A percentile compares a stretch with the other conserved stretches of the same genome.
Conservation (phyloP, 345 rosid genomes). For the Syzygium grande region DNA sequence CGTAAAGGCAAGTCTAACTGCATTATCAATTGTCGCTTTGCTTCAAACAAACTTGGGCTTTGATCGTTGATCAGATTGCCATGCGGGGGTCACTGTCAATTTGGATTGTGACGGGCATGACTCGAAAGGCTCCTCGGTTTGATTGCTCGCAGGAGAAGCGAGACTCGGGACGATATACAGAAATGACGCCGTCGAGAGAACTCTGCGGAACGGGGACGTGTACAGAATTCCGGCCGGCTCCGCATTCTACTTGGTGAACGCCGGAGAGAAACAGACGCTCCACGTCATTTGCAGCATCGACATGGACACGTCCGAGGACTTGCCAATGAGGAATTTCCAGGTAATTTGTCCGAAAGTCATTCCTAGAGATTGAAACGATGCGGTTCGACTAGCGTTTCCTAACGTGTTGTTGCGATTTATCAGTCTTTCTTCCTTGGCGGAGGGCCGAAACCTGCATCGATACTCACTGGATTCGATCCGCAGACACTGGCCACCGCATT, state of each 20-base stretch:
- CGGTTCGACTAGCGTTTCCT: neutral
- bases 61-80: neutral
- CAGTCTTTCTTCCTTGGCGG: slow-evolving; percentile 90
- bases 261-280: slow-evolving; percentile 54
- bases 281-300: slow-evolving; percentile 68
- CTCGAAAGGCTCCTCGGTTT: neutral
- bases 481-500: slow-evolving; percentile 66
- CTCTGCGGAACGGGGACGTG: slow-evolving; percentile 51
- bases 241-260: slow-evolving; percentile 68
- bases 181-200: slow-evolving; percentile 43
- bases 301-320: slow-evolving; percentile 59
- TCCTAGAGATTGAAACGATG: slow-evolving; percentile 29
- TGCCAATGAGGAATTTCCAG: slow-evolving; percentile 55
- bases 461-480: slow-evolving; percentile 56
- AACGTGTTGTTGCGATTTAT: neutral
- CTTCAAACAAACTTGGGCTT: neutral
- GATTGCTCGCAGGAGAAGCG: slow-evolving; percentile 61
- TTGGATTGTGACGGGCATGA: neutral
- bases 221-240: slow-evolving; percentile 68
- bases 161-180: slow-evolving; percentile 53
- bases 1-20: slow-evolving; percentile 30
- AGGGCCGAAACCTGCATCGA: slow-evolving; percentile 52
- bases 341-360: slow-evolving; percentile 11
- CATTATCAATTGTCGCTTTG: neutral
- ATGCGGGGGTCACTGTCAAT: neutral